Conservation (phyloP, 2,329 filamentous ascomycete species). For the Aureobasidium namibiae region DNA sequence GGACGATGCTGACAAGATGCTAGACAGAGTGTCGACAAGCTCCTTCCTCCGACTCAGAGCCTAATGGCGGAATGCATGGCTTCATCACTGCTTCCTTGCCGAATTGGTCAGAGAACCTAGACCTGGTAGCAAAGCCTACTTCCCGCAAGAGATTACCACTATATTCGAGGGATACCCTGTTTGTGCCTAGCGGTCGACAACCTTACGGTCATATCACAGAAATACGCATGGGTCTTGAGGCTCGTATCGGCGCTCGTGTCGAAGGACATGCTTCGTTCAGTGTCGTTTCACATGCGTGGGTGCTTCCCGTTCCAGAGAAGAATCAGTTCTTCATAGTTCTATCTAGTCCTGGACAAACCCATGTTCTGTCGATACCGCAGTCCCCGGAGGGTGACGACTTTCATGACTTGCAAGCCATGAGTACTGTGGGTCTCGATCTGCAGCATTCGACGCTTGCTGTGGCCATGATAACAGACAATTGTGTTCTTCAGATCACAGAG, state of each 20-base stretch:
- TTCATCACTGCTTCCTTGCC: conserved; percentile 34
- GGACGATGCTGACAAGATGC: neutral
- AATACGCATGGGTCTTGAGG: conserved; percentile 34
- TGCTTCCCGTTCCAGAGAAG: conserved; percentile 24
- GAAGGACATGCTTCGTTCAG: conserved; percentile 17
- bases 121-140: conserved; percentile 27
- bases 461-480: conserved; percentile 16
- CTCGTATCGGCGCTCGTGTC: conserved; percentile 15
- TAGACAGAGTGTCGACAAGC: conserved; percentile 6
- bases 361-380: neutral
- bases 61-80: conserved; percentile 5
- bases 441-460: conserved; percentile 21
- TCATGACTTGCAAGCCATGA: neutral
- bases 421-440: conserved; percentile 19
- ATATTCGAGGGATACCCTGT: conserved; percentile 21
- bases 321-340: conserved; percentile 30
- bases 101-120: conserved; percentile 50
- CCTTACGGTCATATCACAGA: conserved; percentile 38
- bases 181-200: conserved; percentile 35
- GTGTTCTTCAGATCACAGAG: conserved; percentile 24
- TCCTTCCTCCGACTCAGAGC: neutral
- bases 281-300: conserved; percentile 29
- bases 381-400: conserved; percentile 12
- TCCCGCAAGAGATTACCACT: neutral
- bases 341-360: conserved; percentile 23